phyloP scores from a whole-genome alignment of 306 rosid genomes.

The Gynostemma pentaphyllum region DNA sequence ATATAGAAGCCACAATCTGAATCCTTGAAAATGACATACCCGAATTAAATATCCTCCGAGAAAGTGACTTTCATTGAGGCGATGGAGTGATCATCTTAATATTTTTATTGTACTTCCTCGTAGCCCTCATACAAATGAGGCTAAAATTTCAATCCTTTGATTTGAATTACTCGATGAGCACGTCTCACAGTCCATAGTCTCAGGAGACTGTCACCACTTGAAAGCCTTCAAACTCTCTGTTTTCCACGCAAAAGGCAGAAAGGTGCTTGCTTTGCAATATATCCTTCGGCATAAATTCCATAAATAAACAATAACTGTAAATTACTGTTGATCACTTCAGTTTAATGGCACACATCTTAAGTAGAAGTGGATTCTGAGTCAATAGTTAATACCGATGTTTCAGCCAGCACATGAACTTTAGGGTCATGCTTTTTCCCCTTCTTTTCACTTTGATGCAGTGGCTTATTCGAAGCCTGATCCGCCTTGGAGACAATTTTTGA shows the following conservation, averaged over 20 bases:
- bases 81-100: neutral
- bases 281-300: neutral
- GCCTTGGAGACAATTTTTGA: conserved; percentile 78
- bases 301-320: neutral
- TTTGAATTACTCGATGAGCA: neutral
- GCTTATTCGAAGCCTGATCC: conserved; percentile 47
- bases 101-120: neutral
- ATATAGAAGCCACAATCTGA: neutral
- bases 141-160: neutral
- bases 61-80: neutral
- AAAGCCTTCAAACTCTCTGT: neutral
- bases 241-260: neutral
- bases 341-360: neutral
- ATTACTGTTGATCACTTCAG: neutral
- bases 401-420: conserved; percentile 15
- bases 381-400: neutral
- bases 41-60: neutral
- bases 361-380: neutral
- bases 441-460: conserved; percentile 24
- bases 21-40: neutral
- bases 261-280: neutral
- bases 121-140: neutral
- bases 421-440: conserved; percentile 22
- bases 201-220: neutral
- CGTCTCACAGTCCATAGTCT: neutral